Base-by-base conservation (phyloP, 2,329 filamentous ascomycete species). In the Orbilia blumenaviensis region DNA sequence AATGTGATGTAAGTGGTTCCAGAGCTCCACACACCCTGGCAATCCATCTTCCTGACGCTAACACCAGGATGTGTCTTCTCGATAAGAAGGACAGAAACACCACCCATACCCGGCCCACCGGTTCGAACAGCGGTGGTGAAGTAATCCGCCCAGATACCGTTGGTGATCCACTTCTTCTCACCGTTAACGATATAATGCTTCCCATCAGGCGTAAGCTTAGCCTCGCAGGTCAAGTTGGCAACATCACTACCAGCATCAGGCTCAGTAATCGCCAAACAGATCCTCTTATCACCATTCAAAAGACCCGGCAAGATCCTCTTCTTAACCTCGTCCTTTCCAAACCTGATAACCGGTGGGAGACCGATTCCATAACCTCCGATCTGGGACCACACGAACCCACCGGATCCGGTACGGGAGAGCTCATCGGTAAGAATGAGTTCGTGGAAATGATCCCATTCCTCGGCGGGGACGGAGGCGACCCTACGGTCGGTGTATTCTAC, bases 111-210 rank as follows among this genome's bases (percentile, higher is more conserved):
- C 23, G 88, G 86, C 34, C 89, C 91, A 78, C 91, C 93, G 5
- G 95, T 99, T 76, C 95, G 91, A 41, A 99, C 95, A 25, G 94
- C 95, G 12, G 92, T 96, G 66, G 95, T 98, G 86, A 98, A 98
- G 86, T 98, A 99, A 84, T 99, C 95, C 78, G 87, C 89, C 93
- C 93, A 97, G 81, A 97, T 89, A 81, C 95, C 95, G 84, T 99
- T 99, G 81, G 94, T 98, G 84, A 98, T 98, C 94, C 95, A 98
- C 86, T 99, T 99, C 91, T 99, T 98, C 89, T 97, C 94, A 66
- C 95, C 95, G 82, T 98, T 99, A 84, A 99, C 95, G 80, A 98
- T 98, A 85, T 96, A 99, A 85, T 98, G 93, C 87, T 98, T 98
- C 81, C 95, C 95, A 81, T 99, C 95, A 80, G 95, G 92, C 78